Conservation (phyloP, 495 filamentous ascomycete genomes). For the Penicillium diatomitis region DNA sequence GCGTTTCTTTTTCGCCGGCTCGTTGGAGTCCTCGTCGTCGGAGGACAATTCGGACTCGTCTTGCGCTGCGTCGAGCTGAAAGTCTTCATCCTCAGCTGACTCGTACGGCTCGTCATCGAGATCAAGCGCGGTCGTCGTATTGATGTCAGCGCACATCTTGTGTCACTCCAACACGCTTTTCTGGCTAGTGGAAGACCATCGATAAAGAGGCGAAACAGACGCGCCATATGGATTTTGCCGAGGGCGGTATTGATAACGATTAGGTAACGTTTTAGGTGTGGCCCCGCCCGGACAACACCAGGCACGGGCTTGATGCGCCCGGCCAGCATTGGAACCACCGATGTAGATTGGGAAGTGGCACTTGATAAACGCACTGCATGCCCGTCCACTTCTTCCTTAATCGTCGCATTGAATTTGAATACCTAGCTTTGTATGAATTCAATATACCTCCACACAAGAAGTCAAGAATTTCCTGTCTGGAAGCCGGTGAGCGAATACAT, state of each 20-base stretch:
- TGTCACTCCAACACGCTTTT: background rate
- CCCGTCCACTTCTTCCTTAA: no score
- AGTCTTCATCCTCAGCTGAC: constrained; percentile 68
- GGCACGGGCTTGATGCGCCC: no score
- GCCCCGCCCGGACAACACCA: no score
- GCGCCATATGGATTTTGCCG: constrained; percentile 12
- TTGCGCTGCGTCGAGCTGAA: constrained; percentile 52
- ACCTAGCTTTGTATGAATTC: no score
- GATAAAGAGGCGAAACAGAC: background rate
- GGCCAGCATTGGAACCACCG: no score
- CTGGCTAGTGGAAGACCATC: background rate
- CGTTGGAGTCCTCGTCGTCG: constrained; percentile 23
- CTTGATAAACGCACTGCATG: no score
- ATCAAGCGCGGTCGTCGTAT: constrained; percentile 10
- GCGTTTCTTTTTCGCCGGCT: constrained; percentile 33
- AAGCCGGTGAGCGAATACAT: no score
- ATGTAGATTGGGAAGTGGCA: no score
- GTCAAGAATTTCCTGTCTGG: no score
- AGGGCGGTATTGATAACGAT: constrained; percentile 17
- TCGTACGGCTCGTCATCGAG: constrained; percentile 53
- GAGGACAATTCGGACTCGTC: constrained; percentile 34
- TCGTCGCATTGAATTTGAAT: no score
- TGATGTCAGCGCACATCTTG: constrained; percentile 23
- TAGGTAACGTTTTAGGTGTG: constrained; percentile 5
- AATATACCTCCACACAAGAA: no score